These are phyloP conservation scores for Escallonia rubra DNA, from an alignment of 129 eudicot species.

Conservation along the genomic window DNA sequence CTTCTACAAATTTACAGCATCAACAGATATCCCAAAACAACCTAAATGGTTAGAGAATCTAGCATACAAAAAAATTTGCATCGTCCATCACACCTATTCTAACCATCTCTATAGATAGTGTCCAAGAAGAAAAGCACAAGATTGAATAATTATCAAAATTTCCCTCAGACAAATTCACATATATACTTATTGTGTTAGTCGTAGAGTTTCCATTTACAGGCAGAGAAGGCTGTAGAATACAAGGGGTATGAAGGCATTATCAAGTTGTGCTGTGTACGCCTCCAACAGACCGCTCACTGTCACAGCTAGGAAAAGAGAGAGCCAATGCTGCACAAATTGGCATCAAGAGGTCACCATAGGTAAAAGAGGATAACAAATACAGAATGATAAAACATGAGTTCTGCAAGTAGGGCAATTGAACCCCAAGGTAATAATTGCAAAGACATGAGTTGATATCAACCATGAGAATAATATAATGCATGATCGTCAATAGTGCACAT, in stretches of 20 bases:
- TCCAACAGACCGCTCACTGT: constrained; percentile 79
- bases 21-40: no score
- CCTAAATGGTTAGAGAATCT: no score
- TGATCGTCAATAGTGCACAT: no score
- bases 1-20: no score
- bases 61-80: no score
- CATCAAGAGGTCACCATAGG: neutral
- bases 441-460: no score
- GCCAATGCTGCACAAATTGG: constrained; percentile 70
- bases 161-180: neutral
- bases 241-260: constrained; percentile 94
- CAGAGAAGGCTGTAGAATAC: constrained; percentile 93
- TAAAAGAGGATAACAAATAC: neutral
- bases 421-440: no score
- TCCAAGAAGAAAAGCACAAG: neutral
- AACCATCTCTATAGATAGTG: no score
- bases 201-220: constrained; percentile 29
- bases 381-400: no score
- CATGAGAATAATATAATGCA: no score
- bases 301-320: constrained; percentile 81
- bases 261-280: constrained; percentile 97
- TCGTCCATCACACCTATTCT: no score
- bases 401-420: no score
- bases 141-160: neutral
- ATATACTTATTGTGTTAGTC: neutral